Percentiles rank a stretch among this genome's conserved stretches.
Evolutionary conservation across 164 flowering plant genomes (phyloP).

Genomic region (Houttuynia cordata): DNA sequence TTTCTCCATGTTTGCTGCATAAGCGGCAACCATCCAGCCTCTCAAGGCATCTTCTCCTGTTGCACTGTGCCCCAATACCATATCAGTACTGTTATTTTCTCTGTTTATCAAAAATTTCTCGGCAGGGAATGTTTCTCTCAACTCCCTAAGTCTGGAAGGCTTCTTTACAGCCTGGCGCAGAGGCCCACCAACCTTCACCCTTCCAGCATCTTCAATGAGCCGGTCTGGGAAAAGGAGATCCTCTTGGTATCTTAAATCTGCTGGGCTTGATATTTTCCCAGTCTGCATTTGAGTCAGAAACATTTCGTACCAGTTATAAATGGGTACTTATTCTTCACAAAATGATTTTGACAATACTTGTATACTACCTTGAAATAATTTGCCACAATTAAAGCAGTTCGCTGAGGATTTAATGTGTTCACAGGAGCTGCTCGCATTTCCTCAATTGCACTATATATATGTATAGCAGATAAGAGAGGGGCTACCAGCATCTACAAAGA

Average conservation of each 20-base stretch:
- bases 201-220: constrained; percentile 72
- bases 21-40: constrained; percentile 96
- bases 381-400: constrained; percentile 81
- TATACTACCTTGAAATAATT: constrained; percentile 73
- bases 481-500: constrained; percentile 65
- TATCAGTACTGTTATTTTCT: constrained; percentile 42
- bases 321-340: not conserved
- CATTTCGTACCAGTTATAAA: not conserved
- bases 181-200: constrained; percentile 63
- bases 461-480: constrained; percentile 62
- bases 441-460: constrained; percentile 66
- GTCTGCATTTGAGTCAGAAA: constrained; percentile 24
- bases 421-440: constrained; percentile 92
- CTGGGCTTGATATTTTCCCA: constrained; percentile 70
- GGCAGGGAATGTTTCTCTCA: constrained; percentile 46
- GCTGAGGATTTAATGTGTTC: constrained; percentile 86
- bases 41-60: constrained; percentile 88
- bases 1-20: constrained; percentile 39
- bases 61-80: constrained; percentile 70
- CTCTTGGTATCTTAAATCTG: constrained; percentile 77
- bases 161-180: constrained; percentile 36
- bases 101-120: constrained; percentile 61
- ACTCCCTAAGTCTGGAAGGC: constrained; percentile 48
- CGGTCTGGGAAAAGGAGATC: constrained; percentile 76
- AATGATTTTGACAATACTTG: not conserved